A percentile compares a stretch with the other conserved stretches of the same genome.
Evolutionary conservation across 2,329 filamentous ascomycete species (phyloP).

Genomic region (Aspergillus pseudonomiae): DNA sequence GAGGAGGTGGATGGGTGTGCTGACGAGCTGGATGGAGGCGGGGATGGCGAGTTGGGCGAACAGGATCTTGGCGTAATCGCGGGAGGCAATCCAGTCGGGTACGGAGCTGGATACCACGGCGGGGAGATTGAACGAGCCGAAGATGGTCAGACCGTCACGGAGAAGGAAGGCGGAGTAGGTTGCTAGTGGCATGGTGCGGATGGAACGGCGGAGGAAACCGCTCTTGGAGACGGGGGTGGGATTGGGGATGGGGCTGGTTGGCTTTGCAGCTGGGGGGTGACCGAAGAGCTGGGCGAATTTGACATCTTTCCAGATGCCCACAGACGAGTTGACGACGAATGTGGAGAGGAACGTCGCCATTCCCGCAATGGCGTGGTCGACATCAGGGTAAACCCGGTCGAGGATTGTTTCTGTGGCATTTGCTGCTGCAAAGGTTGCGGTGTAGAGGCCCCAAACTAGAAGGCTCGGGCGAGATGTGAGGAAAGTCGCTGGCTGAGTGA

Average conservation of each 20-base stretch:
- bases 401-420: constrained; percentile 79
- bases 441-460: constrained; percentile 64
- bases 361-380: constrained; percentile 69
- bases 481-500: constrained; percentile 42
- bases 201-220: constrained; percentile 30
- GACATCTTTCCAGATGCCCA: constrained; percentile 81
- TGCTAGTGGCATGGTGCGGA: constrained; percentile 51
- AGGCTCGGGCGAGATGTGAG: constrained; percentile 45
- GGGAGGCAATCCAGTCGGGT: constrained; percentile 71
- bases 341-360: constrained; percentile 77
- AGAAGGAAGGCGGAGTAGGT: constrained; percentile 67
- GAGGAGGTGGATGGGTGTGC: constrained; percentile 79
- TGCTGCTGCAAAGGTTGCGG: constrained; percentile 83
- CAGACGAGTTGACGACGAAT: constrained; percentile 72
- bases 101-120: constrained; percentile 52
- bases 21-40: constrained; percentile 74
- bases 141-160: constrained; percentile 83
- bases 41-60: constrained; percentile 79
- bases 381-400: constrained; percentile 56
- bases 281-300: constrained; percentile 77
- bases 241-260: constrained; percentile 6
- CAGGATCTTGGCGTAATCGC: constrained; percentile 85
- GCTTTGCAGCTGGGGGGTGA: constrained; percentile 22
- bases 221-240: constrained; percentile 12
- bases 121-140: constrained; percentile 47